Evolutionary conservation across 2,329 filamentous ascomycete genomes (phyloP).

Genomic region (Penicillium sclerotigenum): DNA sequence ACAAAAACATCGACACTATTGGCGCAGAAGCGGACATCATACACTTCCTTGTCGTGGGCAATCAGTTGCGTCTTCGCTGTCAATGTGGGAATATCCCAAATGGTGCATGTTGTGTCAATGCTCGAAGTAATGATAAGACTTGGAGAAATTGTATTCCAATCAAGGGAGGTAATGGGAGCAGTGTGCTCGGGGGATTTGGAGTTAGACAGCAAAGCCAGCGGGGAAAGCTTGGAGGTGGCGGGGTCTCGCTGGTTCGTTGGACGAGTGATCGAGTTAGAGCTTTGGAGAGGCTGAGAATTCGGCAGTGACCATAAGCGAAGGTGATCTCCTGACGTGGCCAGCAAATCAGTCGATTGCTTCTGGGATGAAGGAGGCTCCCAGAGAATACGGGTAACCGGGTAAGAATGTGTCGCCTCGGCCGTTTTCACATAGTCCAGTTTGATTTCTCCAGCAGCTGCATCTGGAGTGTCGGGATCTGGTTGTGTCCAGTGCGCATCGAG

Average conservation of each 20-base stretch:
- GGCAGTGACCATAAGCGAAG: constrained; percentile 91
- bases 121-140: constrained; percentile 98
- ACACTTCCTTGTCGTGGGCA: constrained; percentile 98
- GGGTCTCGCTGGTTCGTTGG: constrained; percentile 60
- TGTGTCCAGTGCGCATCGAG: constrained; percentile 80
- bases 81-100: constrained; percentile 97
- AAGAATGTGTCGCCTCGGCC: constrained; percentile 95
- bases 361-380: constrained; percentile 96
- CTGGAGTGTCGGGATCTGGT: constrained; percentile 63
- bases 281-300: constrained; percentile 56
- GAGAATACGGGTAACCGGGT: constrained; percentile 88
- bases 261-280: constrained; percentile 65
- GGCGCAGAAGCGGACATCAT: constrained; percentile 96
- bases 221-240: constrained; percentile 78
- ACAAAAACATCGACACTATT: constrained; percentile 99
- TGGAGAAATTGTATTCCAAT: constrained; percentile 97
- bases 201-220: constrained; percentile 88
- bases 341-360: constrained; percentile 90
- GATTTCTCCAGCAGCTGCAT: constrained; percentile 63
- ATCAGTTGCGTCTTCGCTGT: constrained; percentile 98
- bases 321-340: constrained; percentile 94
- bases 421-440: constrained; percentile 84
- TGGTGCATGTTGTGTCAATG: constrained; percentile 98
- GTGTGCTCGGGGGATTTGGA: constrained; percentile 98
- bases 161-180: constrained; percentile 88